phyloP scores from a whole-genome alignment of 78 protist species.

The Dictyostelium purpureum region DNA sequence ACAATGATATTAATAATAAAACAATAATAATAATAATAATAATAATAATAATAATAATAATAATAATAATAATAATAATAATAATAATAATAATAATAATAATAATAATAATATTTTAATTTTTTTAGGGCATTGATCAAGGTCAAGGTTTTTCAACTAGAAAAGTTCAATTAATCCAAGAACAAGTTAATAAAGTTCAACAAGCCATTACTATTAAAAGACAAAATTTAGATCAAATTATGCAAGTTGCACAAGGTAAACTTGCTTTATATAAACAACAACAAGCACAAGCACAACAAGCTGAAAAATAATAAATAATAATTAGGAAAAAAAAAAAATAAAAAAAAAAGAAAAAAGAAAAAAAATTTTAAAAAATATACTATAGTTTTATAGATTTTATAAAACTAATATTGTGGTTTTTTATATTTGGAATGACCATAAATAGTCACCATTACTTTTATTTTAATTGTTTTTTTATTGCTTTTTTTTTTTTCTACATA shows the following conservation, averaged over 20 bases:
- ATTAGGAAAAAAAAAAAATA: background rate
- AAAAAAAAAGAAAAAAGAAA: background rate
- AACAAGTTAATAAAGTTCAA: slow-evolving; percentile 59
- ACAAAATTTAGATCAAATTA: slow-evolving; percentile 34
- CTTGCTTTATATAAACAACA: slow-evolving; percentile 34
- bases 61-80: background rate
- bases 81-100: background rate
- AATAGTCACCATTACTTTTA: background rate
- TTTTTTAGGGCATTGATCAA: slow-evolving; percentile 29
- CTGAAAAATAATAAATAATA: background rate
- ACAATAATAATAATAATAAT: no score
- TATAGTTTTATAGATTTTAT: no score
- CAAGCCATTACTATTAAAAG: slow-evolving; percentile 59
- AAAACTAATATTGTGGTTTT: background rate
- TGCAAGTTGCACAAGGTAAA: slow-evolving; percentile 74
- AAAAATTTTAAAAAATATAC: no score
- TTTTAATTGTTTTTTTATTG: background rate
- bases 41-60: background rate
- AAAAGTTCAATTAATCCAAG: slow-evolving; percentile 65
- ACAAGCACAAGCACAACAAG: slow-evolving; percentile 22
- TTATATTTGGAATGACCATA: background rate
- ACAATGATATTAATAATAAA: no score
- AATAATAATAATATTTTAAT: background rate
- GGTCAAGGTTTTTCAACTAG: slow-evolving; percentile 65
- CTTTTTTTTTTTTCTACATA: background rate